Base-by-base conservation (phyloP, 1,139 yeast genomes). In the Eremothecium sinecaudum region DNA sequence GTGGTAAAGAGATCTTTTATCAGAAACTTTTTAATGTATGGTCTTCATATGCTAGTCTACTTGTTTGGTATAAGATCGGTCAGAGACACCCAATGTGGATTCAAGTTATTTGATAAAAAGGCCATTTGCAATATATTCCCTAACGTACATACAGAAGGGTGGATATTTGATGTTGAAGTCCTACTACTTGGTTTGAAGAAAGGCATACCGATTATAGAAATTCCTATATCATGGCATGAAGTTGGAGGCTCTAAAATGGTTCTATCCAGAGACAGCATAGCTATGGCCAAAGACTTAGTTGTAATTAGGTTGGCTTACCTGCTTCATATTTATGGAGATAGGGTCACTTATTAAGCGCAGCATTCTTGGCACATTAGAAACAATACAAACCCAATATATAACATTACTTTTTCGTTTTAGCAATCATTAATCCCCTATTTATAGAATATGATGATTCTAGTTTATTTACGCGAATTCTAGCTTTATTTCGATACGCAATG, bases 101-200 rank as follows among this genome's bases (percentile, higher is more conserved):
- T 92, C 65, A 90, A 90, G 59, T 64, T 90, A 62, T 90, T 87
- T 59, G 82, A 90, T 45, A 69, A 74, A 41, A 63, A 66, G 9
- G 79, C 96, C 0, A 71, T 79, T 12, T 53, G 53, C 12, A 50
- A 52, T 36, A 81, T 90, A 27, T 86, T 86, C 59, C 96, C 97
- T 4, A 79, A 72, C 46, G 74, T 92, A 82, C 97, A 90, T 57
- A 87, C 94, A 10, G 98, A 90, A 59, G 75, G 98, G 38, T 90
- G 98, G 98, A 90, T 92, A 26, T 90, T 90, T 58, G 98, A 90
- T 53, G 97, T 90, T 28, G 98, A 90, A 60, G 74, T 90, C 13
- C 66, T 90, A 44, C 71, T 90, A 42, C 64, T 92, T 41, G 96
- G 90, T 2, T 72, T 74, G 45, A 66, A 82, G 41, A 86, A 83